Percentiles rank a stretch among this genome's conserved stretches.
phyloP scores from a whole-genome alignment of 495 filamentous ascomycete species.

The Entonaema liquescens region DNA sequence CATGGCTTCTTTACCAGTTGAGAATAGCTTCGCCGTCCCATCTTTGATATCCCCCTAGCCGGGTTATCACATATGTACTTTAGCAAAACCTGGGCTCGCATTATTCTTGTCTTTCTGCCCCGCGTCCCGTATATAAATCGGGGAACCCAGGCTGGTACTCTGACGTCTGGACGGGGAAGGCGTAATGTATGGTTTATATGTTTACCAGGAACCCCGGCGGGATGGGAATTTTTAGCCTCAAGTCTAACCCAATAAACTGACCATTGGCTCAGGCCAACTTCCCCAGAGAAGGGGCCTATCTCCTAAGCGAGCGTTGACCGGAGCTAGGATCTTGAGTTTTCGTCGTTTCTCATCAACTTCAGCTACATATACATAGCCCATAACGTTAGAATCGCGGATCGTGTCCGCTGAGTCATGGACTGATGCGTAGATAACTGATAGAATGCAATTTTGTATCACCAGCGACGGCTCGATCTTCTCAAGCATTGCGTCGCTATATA shows the following conservation, averaged over 20 bases:
- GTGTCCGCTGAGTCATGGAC: conserved; percentile 70
- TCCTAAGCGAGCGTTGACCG: conserved; percentile 80
- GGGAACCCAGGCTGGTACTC: not conserved
- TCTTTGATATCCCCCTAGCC: not conserved
- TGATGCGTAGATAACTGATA: conserved; percentile 81
- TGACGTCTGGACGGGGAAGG: not conserved
- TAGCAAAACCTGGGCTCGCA: not conserved
- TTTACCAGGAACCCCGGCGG: not conserved
- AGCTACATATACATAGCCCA: conserved; percentile 91
- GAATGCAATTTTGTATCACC: conserved; percentile 70
- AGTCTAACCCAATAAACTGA: conserved; percentile 55
- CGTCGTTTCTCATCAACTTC: conserved; percentile 88
- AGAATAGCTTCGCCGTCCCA: not conserved
- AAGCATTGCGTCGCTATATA: conserved; percentile 54
- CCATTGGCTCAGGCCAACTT: conserved; percentile 63
- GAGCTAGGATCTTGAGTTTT: conserved; percentile 81
- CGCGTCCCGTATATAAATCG: not conserved
- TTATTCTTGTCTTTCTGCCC: not conserved
- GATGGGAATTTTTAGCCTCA: not conserved
- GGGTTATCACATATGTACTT: not conserved
- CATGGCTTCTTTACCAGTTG: not conserved
- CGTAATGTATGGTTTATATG: not conserved
- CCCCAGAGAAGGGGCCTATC: conserved; percentile 76
- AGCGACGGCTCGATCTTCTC: conserved; percentile 66
- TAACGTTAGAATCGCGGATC: conserved; percentile 83